phyloP scores from a whole-genome alignment of 2,329 filamentous ascomycete species.

The Aspergillus oerlinghausenensis region DNA sequence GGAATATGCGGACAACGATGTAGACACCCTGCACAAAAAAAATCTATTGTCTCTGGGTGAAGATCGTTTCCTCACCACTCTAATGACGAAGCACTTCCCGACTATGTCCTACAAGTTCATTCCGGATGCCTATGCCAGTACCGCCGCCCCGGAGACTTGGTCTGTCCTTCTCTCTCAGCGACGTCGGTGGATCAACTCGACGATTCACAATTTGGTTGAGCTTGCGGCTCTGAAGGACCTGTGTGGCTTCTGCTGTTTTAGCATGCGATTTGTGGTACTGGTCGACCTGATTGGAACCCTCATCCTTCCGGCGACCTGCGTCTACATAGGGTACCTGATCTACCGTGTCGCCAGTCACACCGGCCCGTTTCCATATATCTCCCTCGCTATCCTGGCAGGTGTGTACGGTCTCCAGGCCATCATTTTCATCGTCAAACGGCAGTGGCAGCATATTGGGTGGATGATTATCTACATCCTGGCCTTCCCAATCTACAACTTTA shows the following conservation, averaged over 20 bases:
- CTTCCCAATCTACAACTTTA: slow-evolving; percentile 87
- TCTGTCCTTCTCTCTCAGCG: slow-evolving; percentile 92
- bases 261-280: slow-evolving; percentile 94
- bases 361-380: slow-evolving; percentile 79
- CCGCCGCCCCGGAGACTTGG: slow-evolving; percentile 91
- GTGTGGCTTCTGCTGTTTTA: slow-evolving; percentile 98
- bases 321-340: slow-evolving; percentile 82
- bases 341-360: slow-evolving; percentile 65
- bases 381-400: slow-evolving; percentile 80
- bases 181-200: slow-evolving; percentile 99
- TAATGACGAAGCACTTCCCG: slow-evolving; percentile 98
- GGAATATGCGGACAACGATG: slow-evolving; percentile 82
- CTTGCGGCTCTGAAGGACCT: slow-evolving; percentile 86
- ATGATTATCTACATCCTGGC: slow-evolving; percentile 99
- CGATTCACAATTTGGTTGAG: slow-evolving; percentile 92
- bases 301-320: slow-evolving; percentile 82
- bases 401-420: slow-evolving; percentile 94
- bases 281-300: slow-evolving; percentile 91
- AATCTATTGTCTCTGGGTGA: slow-evolving; percentile 90
- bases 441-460: slow-evolving; percentile 99
- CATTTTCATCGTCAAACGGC: slow-evolving; percentile 93
- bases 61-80: slow-evolving; percentile 92
- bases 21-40: slow-evolving; percentile 93
- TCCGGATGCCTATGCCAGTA: slow-evolving; percentile 86
- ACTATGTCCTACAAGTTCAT: slow-evolving; percentile 95